phyloP scores from a whole-genome alignment of 139 green algal species.

The Mesotaenium endlicherianum region DNA sequence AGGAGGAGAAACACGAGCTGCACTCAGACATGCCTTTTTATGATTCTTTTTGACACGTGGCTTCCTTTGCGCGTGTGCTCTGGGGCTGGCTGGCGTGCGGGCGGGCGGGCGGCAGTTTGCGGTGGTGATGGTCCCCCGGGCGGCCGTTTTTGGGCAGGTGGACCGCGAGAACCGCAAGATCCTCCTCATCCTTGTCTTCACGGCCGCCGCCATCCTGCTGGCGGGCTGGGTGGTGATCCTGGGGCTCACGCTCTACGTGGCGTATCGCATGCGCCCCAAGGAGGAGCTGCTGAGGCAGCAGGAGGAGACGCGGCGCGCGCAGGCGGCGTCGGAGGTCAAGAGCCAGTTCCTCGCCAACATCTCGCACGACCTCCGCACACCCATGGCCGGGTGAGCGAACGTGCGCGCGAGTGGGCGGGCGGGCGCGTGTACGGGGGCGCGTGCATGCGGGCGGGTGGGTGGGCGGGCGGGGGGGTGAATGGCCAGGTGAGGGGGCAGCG shows the following conservation, averaged over 20 bases:
- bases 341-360: constrained; percentile 50
- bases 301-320: constrained; percentile 8
- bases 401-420: too few species aligned
- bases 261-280: constrained; percentile 7
- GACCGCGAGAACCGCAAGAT: not conserved
- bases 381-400: constrained; percentile 44
- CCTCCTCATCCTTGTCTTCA: not conserved
- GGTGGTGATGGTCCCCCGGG: not conserved
- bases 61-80: too few species aligned
- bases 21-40: too few species aligned
- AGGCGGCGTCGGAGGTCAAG: constrained; percentile 39
- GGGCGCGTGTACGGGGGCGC: too few species aligned
- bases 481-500: too few species aligned
- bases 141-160: constrained; percentile 1
- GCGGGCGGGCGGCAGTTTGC: too few species aligned
- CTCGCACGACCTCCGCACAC: constrained; percentile 43
- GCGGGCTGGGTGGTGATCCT: constrained; percentile 26
- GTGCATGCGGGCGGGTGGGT: too few species aligned
- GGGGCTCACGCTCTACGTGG: constrained; percentile 18
- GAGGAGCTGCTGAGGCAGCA: constrained; percentile 31
- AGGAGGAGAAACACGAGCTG: too few species aligned
- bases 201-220: constrained; percentile 3
- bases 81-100: too few species aligned
- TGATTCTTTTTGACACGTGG: too few species aligned
- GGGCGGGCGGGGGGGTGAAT: too few species aligned